Evolutionary conservation across 2,329 filamentous ascomycete genomes (phyloP).

Genomic region (Xylariaceae sp.): DNA sequence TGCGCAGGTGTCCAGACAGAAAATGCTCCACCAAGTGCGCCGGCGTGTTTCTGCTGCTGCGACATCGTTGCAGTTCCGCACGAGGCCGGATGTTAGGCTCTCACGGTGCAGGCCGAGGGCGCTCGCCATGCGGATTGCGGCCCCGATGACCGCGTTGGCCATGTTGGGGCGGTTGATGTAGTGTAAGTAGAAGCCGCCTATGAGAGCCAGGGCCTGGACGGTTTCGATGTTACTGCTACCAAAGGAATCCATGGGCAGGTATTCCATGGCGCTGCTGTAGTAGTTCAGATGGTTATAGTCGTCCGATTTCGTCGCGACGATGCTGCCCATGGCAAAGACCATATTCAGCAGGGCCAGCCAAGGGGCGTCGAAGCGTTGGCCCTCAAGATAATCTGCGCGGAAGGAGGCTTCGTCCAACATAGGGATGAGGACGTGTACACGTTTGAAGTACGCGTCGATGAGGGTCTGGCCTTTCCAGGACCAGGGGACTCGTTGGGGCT

Average conservation of each 20-base stretch:
- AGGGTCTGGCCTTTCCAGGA: constrained; percentile 62
- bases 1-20: constrained; percentile 70
- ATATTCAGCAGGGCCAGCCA: constrained; percentile 72
- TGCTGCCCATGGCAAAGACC: constrained; percentile 69
- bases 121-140: constrained; percentile 68
- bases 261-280: constrained; percentile 62
- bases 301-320: constrained; percentile 59
- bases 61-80: constrained; percentile 38
- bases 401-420: constrained; percentile 70
- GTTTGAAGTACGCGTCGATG: constrained; percentile 71
- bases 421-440: constrained; percentile 65
- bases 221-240: constrained; percentile 68
- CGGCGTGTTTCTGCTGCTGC: constrained; percentile 56
- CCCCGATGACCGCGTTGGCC: constrained; percentile 67
- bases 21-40: constrained; percentile 70
- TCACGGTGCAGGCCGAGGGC: constrained; percentile 68
- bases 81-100: constrained; percentile 37
- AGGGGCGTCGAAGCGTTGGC: constrained; percentile 58
- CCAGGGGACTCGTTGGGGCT: constrained; percentile 49
- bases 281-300: constrained; percentile 65
- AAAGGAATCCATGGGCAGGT: constrained; percentile 61
- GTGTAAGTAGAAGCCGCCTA: constrained; percentile 72
- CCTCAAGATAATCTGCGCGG: constrained; percentile 58
- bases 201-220: constrained; percentile 64
- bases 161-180: constrained; percentile 74